Base-by-base conservation (phyloP, 345 rosid genomes). In the Arabis alpina region DNA sequence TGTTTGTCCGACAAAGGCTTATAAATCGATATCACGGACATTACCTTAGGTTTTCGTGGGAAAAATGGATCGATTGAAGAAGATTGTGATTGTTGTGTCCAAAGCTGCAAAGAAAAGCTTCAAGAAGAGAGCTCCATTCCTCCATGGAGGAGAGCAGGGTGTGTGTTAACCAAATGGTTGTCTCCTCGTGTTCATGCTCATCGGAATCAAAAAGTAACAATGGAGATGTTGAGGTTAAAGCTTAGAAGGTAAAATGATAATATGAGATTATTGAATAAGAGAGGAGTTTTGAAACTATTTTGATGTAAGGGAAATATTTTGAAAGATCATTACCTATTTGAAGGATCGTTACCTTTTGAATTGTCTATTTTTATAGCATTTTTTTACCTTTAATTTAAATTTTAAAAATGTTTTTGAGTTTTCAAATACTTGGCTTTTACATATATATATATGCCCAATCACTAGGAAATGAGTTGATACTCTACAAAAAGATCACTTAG, bases 121-220 rank as follows among this genome's bases (percentile, higher is more conserved):
- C 64, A 86, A 77, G 83, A 93, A 87, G 82, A 88, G 96, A 86
- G 12, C 86, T 90, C 87, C 86, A 52, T 88, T 60, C 92, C 97
- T 23, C 93, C 98, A 0, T 93, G 93, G 97, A 86, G 96, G 66
- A 88, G 78, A 77, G 77, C 81, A 1, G 85, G 85, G 45, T 87
- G 81, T 72, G 63, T 90, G 55, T 74, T 79, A 39, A 84, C 92
- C 65, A 88, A 90, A 53, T 92, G 98, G 98, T 76, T 85, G n/a
- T 73, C 90, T 64, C 77, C 82, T 47, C 68, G 71, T 68, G 69
- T 73, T 0, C 80, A 84, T 67, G 27, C 64, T 36, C 15, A 24
- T 11, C 55, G 8, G 12, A 66, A 10, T 45, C 23, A 40, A 36
- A 7, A 6, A 44, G 64, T 15, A 45, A 28, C 60, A 32, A 1